Percentiles rank a stretch among this genome's conserved stretches.
Evolutionary conservation across 2,329 filamentous ascomycete species (phyloP).

Genomic region (Ceratocystis eucalypticola): DNA sequence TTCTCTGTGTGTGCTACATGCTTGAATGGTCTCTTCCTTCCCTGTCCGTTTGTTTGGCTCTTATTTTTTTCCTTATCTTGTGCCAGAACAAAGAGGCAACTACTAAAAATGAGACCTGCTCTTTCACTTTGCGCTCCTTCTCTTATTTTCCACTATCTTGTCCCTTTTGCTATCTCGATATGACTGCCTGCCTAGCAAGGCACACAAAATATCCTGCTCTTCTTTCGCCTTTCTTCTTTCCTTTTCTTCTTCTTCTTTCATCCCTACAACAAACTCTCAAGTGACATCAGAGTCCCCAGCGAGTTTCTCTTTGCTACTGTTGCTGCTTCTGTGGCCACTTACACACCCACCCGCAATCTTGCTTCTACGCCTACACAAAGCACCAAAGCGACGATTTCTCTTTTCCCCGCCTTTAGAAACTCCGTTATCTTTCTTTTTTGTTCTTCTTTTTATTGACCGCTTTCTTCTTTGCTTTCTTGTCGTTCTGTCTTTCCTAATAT

Average conservation of each 20-base stretch:
- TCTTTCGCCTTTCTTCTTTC: background rate
- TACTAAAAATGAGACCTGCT: background rate
- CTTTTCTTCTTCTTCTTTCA: background rate
- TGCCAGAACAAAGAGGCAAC: background rate
- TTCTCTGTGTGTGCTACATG: background rate
- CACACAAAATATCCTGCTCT: background rate
- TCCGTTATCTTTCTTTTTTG: no score
- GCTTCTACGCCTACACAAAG: no score
- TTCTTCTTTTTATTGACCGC: no score
- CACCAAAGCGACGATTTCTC: no score
- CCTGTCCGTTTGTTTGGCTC: background rate
- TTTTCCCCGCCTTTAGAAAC: no score
- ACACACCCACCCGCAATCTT: no score
- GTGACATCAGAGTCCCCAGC: background rate
- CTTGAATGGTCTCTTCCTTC: background rate
- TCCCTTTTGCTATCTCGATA: conserved; percentile 3
- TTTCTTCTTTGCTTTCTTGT: no score
- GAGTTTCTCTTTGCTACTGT: background rate
- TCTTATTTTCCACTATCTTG: conserved; percentile 7
- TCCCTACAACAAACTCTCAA: background rate
- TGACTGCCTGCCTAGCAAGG: background rate
- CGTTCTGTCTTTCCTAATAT: no score
- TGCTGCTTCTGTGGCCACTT: background rate
- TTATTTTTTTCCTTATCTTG: conserved; percentile 1
- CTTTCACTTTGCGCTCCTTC: background rate